phyloP scores from a whole-genome alignment of 192 early-diverging fungal species.

The Podila verticillata region DNA sequence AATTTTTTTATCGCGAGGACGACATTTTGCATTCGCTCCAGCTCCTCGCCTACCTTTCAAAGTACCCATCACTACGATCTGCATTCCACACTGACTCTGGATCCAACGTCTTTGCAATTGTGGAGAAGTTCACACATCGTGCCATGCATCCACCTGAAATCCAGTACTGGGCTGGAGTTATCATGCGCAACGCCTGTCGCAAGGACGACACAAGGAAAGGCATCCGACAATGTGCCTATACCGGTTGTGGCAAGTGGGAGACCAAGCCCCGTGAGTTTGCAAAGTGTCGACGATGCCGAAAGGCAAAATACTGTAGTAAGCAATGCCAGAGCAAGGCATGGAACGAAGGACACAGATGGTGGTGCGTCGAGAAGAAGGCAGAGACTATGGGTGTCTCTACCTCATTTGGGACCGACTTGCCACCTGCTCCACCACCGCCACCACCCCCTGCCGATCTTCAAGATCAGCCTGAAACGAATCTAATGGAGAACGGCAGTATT shows the following conservation, averaged over 20 bases:
- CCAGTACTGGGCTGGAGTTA: slow-evolving; percentile 78
- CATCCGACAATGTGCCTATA: slow-evolving; percentile 81
- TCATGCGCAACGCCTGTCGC: slow-evolving; percentile 84
- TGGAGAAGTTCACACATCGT: slow-evolving; percentile 79
- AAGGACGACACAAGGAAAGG: slow-evolving; percentile 77
- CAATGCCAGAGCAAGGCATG: slow-evolving; percentile 79
- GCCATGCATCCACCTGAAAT: slow-evolving; percentile 67
- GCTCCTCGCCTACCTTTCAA: slow-evolving; percentile 88
- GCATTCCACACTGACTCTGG: slow-evolving; percentile 60
- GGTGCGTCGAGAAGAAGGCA: slow-evolving; percentile 73
- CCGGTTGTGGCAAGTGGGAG: slow-evolving; percentile 84
- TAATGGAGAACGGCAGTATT: slow-evolving; percentile 36
- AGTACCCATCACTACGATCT: slow-evolving; percentile 86
- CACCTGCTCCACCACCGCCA: slow-evolving; percentile 42
- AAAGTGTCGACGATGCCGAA: slow-evolving; percentile 88
- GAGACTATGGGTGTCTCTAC: slow-evolving; percentile 40
- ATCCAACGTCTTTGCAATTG: slow-evolving; percentile 79
- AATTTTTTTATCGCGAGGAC: slow-evolving; percentile 76
- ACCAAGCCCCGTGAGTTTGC: slow-evolving; percentile 78
- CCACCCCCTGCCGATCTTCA: slow-evolving; percentile 44
- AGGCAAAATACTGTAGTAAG: slow-evolving; percentile 89
- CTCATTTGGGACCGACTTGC: slow-evolving; percentile 38
- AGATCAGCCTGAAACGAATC: slow-evolving; percentile 25
- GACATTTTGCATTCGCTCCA: slow-evolving; percentile 86
- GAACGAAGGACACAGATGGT: slow-evolving; percentile 83